Percentiles rank a stretch among this genome's conserved stretches.
Conservation (phyloP, 495 filamentous ascomycete species). For the Aspergillus bridgeri region DNA sequence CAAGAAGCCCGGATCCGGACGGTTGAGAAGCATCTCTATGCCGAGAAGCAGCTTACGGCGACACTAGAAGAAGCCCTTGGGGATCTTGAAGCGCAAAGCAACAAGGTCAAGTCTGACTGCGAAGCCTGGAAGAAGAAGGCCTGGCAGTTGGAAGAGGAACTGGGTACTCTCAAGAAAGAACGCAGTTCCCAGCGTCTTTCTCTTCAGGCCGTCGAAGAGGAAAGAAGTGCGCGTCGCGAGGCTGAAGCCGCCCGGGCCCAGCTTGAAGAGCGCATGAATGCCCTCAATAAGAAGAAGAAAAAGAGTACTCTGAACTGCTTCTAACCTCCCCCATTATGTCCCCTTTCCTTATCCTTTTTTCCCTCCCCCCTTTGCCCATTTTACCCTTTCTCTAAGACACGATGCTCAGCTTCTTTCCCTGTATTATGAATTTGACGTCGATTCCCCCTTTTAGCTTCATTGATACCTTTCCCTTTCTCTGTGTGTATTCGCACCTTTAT, state of each 20-base stretch:
- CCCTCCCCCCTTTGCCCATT: slow-evolving; percentile 4
- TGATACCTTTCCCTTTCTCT: slow-evolving; percentile 23
- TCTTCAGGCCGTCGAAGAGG: slow-evolving; percentile 91
- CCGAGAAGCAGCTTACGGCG: slow-evolving; percentile 92
- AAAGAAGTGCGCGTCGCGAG: slow-evolving; percentile 78
- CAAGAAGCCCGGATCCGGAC: slow-evolving; percentile 91
- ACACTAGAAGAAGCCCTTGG: slow-evolving; percentile 93
- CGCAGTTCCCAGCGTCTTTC: slow-evolving; percentile 70
- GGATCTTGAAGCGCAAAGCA: slow-evolving; percentile 83
- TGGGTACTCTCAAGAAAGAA: slow-evolving; percentile 68
- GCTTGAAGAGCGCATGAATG: slow-evolving; percentile 90
- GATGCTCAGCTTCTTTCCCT: slow-evolving; percentile 44
- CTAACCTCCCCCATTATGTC: slow-evolving; percentile 38
- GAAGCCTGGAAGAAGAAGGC: slow-evolving; percentile 89
- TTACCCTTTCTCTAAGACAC: slow-evolving; percentile 20
- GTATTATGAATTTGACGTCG: slow-evolving; percentile 54
- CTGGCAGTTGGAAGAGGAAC: slow-evolving; percentile 70
- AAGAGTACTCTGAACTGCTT: slow-evolving; percentile 97
- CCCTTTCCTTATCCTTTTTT: slow-evolving; percentile 14
- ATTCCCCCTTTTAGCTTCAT: slow-evolving; percentile 23
- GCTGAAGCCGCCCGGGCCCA: slow-evolving; percentile 84
- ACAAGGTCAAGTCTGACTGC: slow-evolving; percentile 78
- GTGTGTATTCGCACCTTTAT: slow-evolving; percentile 13
- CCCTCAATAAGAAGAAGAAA: slow-evolving; percentile 89
- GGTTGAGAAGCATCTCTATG: slow-evolving; percentile 93